Evolutionary conservation across 1,284 basidiomycete species (phyloP), one percentile per base, ranked within the genome.

Genomic region (Flammula alnicola): DNA sequence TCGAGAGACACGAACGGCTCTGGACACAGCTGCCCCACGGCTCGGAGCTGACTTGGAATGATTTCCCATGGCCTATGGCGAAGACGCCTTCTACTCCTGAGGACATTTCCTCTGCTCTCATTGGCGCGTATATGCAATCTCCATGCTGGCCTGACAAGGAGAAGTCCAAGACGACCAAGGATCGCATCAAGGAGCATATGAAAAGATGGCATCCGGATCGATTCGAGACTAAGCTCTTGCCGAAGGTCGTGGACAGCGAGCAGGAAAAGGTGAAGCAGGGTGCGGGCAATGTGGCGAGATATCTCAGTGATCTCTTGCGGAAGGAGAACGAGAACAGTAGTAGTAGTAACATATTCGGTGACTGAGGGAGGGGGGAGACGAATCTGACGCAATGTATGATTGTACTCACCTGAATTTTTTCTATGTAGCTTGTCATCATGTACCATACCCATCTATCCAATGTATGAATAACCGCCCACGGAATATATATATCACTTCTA

Each of bases 41-140:
- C 38, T 56, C 58, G 8, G 64, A 65, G 32, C 53, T 73, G 38
- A 61, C 58, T 5, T 86, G 83, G 83, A 67, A 73, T 29, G 74
- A 74, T 53, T 79, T 88, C 58, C 85, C 86, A 8, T 88, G 85
- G 85, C 86, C 86, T 1, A 73, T 79, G 67, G 68, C 82, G 57
- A 77, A 71, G 59, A 68, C 69, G 31, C 79, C 82, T 4, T 70
- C 62, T 11, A 64, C 61, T 23, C 75, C 81, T 5, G 84, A 86
- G 33, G 80, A 83, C 10, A 72, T 88, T 54, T 81, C 80, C 1
- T 67, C 72, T 8, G 59, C 67, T 5, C 74, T 74, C 7, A 78
- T 88, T 53, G 68, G 72, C 45, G 75, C 77, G 17, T 88, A 86
- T 57, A 71, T 88, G 53, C 67, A 79, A 44, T 81, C 79, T 7